Percentiles rank a stretch among this genome's conserved stretches.
These are phyloP conservation scores for Lactarius pseudohatsudake DNA, from an alignment of 768 basidiomycete species.

Conservation along the genomic window DNA sequence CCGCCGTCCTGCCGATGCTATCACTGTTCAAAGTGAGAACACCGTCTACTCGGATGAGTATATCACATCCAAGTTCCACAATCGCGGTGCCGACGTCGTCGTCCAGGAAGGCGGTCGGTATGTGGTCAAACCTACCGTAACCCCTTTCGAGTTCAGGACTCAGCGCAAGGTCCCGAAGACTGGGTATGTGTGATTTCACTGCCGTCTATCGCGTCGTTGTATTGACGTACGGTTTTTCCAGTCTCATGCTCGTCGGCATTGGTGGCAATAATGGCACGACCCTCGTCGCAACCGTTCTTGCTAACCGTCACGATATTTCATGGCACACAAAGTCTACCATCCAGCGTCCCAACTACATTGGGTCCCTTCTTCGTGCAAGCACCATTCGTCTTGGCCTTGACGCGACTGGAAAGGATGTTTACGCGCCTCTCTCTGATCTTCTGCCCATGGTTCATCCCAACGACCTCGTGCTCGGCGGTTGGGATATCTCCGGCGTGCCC, in stretches of 20 bases:
- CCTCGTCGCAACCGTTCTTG: slow-evolving; percentile 89
- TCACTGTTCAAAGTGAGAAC: slow-evolving; percentile 81
- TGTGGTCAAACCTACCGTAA: slow-evolving; percentile 74
- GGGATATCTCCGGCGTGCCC: slow-evolving; percentile 88
- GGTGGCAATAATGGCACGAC: slow-evolving; percentile 98
- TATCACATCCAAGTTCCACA: slow-evolving; percentile 79
- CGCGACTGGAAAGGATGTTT: slow-evolving; percentile 78
- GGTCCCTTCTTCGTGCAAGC: slow-evolving; percentile 93
- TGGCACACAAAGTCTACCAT: slow-evolving; percentile 94
- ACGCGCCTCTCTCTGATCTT: slow-evolving; percentile 89
- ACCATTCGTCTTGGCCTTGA: slow-evolving; percentile 91
- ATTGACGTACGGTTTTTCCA: slow-evolving; percentile 36
- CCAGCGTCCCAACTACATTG: slow-evolving; percentile 97
- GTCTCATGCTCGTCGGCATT: slow-evolving; percentile 94
- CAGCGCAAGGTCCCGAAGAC: slow-evolving; percentile 82
- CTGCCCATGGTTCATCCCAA: slow-evolving; percentile 98
- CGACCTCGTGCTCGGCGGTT: slow-evolving; percentile 95
- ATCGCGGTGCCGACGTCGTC: slow-evolving; percentile 73
- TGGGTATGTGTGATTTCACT: slow-evolving; percentile 53
- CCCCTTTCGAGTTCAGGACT: slow-evolving; percentile 90
- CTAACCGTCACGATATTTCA: slow-evolving; percentile 90
- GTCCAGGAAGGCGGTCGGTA: slow-evolving; percentile 68
- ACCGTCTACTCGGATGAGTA: slow-evolving; percentile 78
- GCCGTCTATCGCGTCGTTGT: slow-evolving; percentile 7
- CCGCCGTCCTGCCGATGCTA: slow-evolving; percentile 65